A percentile compares a stretch with the other conserved stretches of the same genome.
phyloP scores from a whole-genome alignment of 2,329 filamentous ascomycete species.

The Fusarium algeriense region DNA sequence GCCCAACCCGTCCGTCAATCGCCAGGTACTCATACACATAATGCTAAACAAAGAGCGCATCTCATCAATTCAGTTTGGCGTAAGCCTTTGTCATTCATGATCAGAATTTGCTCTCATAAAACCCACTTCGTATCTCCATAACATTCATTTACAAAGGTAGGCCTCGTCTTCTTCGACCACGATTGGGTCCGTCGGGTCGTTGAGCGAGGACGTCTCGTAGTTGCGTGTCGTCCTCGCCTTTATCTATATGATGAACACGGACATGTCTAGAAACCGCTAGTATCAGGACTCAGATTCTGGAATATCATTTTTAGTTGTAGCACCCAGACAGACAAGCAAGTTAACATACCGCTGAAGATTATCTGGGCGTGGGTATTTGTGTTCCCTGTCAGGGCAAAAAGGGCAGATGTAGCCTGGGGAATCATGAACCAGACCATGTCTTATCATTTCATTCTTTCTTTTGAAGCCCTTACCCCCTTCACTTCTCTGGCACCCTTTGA shows the following conservation, averaged over 20 bases:
- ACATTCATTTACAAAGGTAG: conserved; percentile 49
- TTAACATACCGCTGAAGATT: conserved; percentile 85
- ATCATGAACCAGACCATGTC: conserved; percentile 88
- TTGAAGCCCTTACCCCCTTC: conserved; percentile 77
- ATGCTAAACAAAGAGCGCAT: conserved; percentile 19
- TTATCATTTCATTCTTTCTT: conserved; percentile 79
- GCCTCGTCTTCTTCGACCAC: conserved; percentile 80
- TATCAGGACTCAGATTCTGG: conserved; percentile 3
- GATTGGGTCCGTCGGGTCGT: conserved; percentile 83
- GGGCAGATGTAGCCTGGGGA: conserved; percentile 96
- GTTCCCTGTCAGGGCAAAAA: conserved; percentile 92
- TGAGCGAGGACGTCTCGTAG: conserved; percentile 88
- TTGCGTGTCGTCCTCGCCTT: conserved; percentile 85
- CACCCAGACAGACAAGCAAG: not conserved
- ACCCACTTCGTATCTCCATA: not conserved
- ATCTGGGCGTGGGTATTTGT: conserved; percentile 94
- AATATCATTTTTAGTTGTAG: not conserved
- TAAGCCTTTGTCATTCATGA: conserved; percentile 19
- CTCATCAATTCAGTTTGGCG: conserved; percentile 7
- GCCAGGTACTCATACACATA: conserved; percentile 34
- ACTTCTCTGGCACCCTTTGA: conserved; percentile 71
- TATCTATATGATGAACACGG: conserved; percentile 89
- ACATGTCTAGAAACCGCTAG: conserved; percentile 75
- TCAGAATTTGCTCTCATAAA: not conserved
- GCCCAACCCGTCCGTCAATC: conserved; percentile 15